These are phyloP conservation scores for Pseudisothecium myosuroides DNA, from an alignment of 225 moss, liverwort and hornwort species.

Conservation along the genomic window DNA sequence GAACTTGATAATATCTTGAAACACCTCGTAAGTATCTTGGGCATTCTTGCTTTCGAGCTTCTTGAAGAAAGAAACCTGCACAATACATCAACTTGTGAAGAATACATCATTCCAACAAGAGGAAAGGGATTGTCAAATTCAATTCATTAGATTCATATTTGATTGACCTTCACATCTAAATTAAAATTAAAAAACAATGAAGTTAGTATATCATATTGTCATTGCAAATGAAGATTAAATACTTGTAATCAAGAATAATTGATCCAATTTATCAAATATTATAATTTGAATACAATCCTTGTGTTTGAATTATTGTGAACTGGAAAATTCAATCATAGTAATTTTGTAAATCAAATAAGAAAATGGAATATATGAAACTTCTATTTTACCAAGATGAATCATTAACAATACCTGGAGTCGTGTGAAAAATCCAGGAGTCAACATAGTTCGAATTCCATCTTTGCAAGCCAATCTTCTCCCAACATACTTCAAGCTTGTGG, in stretches of 20 bases:
- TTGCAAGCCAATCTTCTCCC: neutral
- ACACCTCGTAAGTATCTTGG: neutral
- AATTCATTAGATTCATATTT: neutral
- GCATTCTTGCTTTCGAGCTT: neutral
- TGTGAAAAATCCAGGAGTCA: neutral
- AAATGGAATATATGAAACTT: neutral
- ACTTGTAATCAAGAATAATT: neutral
- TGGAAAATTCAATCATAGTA: fast-evolving
- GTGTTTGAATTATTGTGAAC: fast-evolving
- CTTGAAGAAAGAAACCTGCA: neutral
- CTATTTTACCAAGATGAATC: fast-evolving
- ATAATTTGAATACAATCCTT: fast-evolving
- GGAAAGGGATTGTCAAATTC: neutral
- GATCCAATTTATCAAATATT: fast-evolving
- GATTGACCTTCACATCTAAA: neutral
- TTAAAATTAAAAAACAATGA: neutral
- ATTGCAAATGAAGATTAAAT: neutral
- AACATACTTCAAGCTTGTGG: neutral
- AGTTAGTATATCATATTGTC: fast-evolving
- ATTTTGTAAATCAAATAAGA: neutral
- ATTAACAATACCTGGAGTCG: neutral
- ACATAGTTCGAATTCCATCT: neutral
- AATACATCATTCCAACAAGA: no score
- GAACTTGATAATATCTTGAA: neutral
- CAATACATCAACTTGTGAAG: no score